These are phyloP conservation scores for Chenopodium formosanum DNA, from an alignment of 148 eudicot genomes.

Conservation along the genomic window DNA sequence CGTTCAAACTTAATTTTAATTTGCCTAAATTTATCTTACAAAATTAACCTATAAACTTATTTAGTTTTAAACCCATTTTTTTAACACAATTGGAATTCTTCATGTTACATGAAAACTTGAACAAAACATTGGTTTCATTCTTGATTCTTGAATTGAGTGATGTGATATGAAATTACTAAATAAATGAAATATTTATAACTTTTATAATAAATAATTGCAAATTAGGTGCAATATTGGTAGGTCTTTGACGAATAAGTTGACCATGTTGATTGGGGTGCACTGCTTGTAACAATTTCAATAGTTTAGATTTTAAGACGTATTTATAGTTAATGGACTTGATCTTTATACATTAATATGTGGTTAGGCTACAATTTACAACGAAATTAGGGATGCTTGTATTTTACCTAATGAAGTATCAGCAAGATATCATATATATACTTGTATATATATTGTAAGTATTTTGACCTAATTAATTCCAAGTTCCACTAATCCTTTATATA, in stretches of 20 bases:
- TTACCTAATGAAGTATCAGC: no score
- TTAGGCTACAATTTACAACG: no score
- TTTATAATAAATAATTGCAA: not conserved
- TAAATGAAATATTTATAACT: not conserved
- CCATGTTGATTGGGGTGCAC: not conserved
- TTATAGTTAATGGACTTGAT: no score
- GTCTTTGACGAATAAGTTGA: not conserved
- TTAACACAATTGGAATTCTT: not conserved
- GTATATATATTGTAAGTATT: no score
- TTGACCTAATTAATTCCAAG: no score
- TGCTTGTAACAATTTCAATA: not conserved
- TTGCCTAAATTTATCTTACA: no score
- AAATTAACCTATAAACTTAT: no score
- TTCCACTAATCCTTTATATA: no score
- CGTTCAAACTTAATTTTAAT: no score
- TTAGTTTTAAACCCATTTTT: not conserved
- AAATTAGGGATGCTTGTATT: no score
- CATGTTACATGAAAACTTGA: not conserved
- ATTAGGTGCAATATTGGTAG: not conserved
- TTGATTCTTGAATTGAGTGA: not conserved
- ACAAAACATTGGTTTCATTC: not conserved
- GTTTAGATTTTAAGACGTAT: not conserved
- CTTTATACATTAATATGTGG: no score
- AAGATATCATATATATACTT: no score
- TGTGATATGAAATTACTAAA: not conserved